A percentile compares a stretch with the other conserved stretches of the same genome.
These are phyloP conservation scores for Rubus idaeus DNA, from an alignment of 306 rosid genomes.

Conservation along the genomic window DNA sequence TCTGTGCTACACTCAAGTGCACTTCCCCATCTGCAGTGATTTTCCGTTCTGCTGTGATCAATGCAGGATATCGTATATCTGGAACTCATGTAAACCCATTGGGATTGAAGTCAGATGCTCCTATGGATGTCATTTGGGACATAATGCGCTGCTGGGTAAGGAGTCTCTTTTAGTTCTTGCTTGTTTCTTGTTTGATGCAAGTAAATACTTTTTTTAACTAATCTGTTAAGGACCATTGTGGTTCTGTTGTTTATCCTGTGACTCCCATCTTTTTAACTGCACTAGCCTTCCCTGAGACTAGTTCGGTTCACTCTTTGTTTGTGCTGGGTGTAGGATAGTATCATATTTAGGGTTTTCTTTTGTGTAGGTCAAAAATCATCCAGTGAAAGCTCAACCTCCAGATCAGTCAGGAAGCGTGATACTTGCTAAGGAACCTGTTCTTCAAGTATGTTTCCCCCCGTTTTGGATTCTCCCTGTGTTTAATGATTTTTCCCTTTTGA, in stretches of 20 bases:
- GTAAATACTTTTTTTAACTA: neutral
- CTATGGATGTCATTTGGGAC: constrained; percentile 95
- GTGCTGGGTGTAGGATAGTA: neutral
- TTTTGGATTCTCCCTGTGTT: neutral
- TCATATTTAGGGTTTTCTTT: constrained; percentile 3
- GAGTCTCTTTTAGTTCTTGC: neutral
- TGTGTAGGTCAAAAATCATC: constrained; percentile 80
- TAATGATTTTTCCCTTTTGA: neutral
- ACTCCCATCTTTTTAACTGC: neutral
- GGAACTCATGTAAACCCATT: constrained; percentile 94
- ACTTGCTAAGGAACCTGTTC: constrained; percentile 90
- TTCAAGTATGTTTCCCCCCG: constrained; percentile 58
- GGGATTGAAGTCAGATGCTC: constrained; percentile 94
- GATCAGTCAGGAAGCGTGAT: constrained; percentile 85
- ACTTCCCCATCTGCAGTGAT: constrained; percentile 93
- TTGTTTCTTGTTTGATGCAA: constrained; percentile 2
- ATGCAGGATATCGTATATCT: constrained; percentile 90
- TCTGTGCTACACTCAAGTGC: constrained; percentile 92
- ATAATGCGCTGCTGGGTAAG: constrained; percentile 99
- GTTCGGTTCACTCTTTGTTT: neutral
- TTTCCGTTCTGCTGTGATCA: constrained; percentile 90
- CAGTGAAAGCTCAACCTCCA: constrained; percentile 82
- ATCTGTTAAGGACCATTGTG: neutral
- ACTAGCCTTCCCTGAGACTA: neutral
- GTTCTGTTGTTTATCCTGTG: neutral